These are phyloP conservation scores for Diaporthe sp. DNA, from an alignment of 2,329 filamentous ascomycete genomes.

Conservation along the genomic window DNA sequence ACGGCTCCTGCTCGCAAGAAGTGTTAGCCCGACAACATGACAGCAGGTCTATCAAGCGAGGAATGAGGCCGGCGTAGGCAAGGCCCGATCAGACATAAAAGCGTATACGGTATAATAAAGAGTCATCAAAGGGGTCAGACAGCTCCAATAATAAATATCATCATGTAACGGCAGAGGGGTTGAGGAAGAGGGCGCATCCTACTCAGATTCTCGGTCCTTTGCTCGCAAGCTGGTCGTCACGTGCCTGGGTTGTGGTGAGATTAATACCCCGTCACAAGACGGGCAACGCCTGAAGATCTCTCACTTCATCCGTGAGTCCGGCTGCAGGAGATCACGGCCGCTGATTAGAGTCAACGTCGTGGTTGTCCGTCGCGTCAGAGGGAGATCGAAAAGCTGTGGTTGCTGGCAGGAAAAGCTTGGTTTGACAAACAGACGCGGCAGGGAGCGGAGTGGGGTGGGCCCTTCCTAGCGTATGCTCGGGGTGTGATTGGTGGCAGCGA, in stretches of 20 bases:
- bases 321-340: conserved; percentile 11
- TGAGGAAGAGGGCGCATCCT: background rate
- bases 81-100: conserved; percentile 45
- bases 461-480: no score
- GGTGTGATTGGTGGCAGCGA: conserved; percentile 16
- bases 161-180: conserved; percentile 54
- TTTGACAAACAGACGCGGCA: conserved; percentile 1
- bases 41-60: background rate
- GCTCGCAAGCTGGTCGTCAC: background rate
- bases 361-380: conserved; percentile 5
- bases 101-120: conserved; percentile 55
- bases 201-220: conserved; percentile 24
- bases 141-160: conserved; percentile 79
- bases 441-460: conserved; percentile 7
- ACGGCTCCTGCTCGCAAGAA: background rate
- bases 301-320: conserved; percentile 41
- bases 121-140: conserved; percentile 76
- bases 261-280: conserved; percentile 36
- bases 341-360: conserved; percentile 25
- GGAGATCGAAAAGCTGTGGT: background rate
- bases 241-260: conserved; percentile 20
- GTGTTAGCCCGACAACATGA: conserved; percentile 17
- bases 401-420: conserved; percentile 27
- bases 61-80: background rate
- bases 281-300: conserved; percentile 30